Conservation (phyloP, 768 basidiomycete genomes). For the Auriscalpium microsporum region DNA sequence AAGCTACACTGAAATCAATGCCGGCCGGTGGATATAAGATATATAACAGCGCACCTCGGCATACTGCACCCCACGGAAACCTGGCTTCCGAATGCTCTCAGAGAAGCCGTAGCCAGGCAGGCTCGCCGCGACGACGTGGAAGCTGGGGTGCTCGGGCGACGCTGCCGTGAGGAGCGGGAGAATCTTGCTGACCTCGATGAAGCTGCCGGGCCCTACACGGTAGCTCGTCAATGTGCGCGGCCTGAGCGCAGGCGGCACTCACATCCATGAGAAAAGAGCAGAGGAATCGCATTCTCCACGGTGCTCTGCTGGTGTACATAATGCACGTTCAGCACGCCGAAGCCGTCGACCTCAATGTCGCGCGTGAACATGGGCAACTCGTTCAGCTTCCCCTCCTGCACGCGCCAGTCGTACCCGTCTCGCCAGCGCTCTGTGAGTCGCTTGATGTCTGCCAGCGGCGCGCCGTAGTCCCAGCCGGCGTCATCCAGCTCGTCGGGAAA, state of each 20-base stretch:
- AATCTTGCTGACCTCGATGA: slow-evolving; percentile 49
- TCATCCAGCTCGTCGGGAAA: slow-evolving; percentile 52
- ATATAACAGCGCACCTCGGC: slow-evolving; percentile 36
- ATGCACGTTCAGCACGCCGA: slow-evolving; percentile 25
- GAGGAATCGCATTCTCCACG: slow-evolving; percentile 16
- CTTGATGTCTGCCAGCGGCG: slow-evolving; percentile 18
- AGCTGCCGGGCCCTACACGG: slow-evolving; percentile 51
- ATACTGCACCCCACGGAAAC: slow-evolving; percentile 42
- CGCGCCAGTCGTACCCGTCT: slow-evolving; percentile 22
- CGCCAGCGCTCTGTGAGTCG: slow-evolving; percentile 21
- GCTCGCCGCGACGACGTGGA: slow-evolving; percentile 54
- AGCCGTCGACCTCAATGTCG: slow-evolving; percentile 24
- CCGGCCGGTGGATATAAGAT: neutral
- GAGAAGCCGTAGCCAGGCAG: slow-evolving; percentile 60
- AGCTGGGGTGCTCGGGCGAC: slow-evolving; percentile 39
- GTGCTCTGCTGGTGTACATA: slow-evolving; percentile 25
- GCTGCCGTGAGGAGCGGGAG: slow-evolving; percentile 41
- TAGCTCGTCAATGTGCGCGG: neutral
- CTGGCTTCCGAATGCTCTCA: slow-evolving; percentile 42
- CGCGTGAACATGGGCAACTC: slow-evolving; percentile 26
- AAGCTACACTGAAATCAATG: slow-evolving; percentile 1
- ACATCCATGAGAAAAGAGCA: slow-evolving; percentile 24
- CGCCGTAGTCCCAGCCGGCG: slow-evolving; percentile 42
- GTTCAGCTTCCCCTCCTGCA: slow-evolving; percentile 23
- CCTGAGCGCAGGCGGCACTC: slow-evolving; percentile 4